phyloP scores from a whole-genome alignment of 768 basidiomycete species.

The Lactifluus rugatus region DNA sequence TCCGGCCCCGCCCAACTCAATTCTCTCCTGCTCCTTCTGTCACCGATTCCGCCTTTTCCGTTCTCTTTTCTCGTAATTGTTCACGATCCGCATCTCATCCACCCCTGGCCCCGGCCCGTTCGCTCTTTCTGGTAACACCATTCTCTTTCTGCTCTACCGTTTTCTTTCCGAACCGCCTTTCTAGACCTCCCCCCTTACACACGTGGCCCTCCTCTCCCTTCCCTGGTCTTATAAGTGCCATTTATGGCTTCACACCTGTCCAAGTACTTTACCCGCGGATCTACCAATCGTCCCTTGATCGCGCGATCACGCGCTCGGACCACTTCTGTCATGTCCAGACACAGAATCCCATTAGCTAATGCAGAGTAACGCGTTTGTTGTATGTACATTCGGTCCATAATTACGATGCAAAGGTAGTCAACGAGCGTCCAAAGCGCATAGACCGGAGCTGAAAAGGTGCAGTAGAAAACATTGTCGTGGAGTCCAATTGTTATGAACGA shows the following conservation, averaged over 20 bases:
- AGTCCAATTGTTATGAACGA: neutral
- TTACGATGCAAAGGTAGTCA: neutral
- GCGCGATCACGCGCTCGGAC: too few species aligned
- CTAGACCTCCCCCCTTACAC: neutral
- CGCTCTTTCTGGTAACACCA: neutral
- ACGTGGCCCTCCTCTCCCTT: neutral
- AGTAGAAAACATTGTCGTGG: neutral
- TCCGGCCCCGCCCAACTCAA: neutral
- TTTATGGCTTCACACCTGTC: neutral
- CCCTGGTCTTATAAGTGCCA: neutral
- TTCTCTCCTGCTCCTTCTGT: neutral
- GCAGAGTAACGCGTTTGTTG: neutral
- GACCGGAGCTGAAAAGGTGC: neutral
- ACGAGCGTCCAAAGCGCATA: slow-evolving; percentile 4
- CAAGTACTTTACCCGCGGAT: slow-evolving; percentile 3
- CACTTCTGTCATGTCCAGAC: neutral
- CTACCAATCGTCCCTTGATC: neutral
- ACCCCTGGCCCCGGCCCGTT: neutral
- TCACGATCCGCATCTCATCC: slow-evolving; percentile 1
- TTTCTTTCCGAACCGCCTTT: too few species aligned
- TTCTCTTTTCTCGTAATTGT: slow-evolving; percentile 2
- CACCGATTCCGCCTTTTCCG: slow-evolving; percentile 1
- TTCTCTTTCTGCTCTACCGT: neutral
- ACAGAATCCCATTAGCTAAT: neutral
- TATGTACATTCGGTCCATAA: slow-evolving; percentile 2